Evolutionary conservation across 140 eudicot genomes (phyloP).

Genomic region (Oenanthe javanica): DNA sequence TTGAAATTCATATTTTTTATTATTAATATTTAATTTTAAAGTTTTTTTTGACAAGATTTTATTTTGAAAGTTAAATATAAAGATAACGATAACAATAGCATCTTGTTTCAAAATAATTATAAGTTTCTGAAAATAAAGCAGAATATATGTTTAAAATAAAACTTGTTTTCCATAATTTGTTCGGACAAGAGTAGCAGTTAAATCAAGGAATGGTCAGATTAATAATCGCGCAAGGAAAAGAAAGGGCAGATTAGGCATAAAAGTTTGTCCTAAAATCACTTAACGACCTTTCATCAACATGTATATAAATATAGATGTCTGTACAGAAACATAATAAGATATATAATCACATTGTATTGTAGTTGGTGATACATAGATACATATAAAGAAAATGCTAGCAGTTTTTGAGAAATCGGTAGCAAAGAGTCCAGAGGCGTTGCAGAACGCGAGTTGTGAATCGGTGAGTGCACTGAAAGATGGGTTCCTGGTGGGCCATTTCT

Average conservation of each 20-base stretch:
- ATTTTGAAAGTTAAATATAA: no score
- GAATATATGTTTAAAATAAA: neutral
- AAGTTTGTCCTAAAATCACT: neutral
- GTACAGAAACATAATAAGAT: neutral
- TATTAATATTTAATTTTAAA: no score
- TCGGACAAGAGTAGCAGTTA: neutral
- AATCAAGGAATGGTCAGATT: neutral
- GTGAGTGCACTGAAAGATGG: slow-evolving; percentile 67
- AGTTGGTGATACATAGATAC: no score
- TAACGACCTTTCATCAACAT: neutral
- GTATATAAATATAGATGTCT: neutral
- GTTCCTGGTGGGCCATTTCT: slow-evolving; percentile 41
- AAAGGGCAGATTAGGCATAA: neutral
- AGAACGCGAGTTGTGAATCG: slow-evolving; percentile 34
- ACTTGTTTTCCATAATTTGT: neutral
- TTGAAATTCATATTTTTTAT: no score
- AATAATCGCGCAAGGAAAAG: neutral
- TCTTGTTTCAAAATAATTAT: no score
- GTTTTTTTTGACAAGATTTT: no score
- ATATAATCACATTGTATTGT: neutral
- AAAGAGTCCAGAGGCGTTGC: slow-evolving; percentile 71
- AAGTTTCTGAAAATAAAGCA: neutral
- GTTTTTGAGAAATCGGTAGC: slow-evolving; percentile 82
- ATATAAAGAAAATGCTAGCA: slow-evolving; percentile 46
- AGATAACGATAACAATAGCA: no score